Evolutionary conservation across 2,329 filamentous ascomycete genomes (phyloP).

Genomic region (Lachnellula suecica): DNA sequence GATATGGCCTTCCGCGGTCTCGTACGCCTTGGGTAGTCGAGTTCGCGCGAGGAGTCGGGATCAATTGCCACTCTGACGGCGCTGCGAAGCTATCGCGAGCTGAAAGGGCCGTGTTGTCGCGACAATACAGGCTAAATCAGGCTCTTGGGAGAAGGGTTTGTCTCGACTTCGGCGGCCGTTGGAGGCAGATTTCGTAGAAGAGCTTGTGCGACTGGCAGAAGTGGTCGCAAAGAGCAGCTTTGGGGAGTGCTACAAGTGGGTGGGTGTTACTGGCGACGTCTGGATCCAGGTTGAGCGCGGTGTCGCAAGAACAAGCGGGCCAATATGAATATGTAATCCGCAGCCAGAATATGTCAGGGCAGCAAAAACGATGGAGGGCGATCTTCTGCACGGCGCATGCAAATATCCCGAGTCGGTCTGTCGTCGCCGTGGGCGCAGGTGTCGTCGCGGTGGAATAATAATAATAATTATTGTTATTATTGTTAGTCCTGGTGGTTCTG

Average conservation of each 20-base stretch:
- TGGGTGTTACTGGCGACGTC: conserved; percentile 18
- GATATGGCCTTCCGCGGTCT: conserved; percentile 23
- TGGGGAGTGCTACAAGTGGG: conserved; percentile 14
- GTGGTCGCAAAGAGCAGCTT: conserved; percentile 8
- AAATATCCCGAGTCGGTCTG: no score
- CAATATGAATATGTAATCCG: no score
- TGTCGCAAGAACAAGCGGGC: background rate
- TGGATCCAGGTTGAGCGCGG: conserved; percentile 18
- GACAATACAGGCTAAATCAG: conserved; percentile 27
- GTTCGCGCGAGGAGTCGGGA: background rate
- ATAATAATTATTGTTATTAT: no score
- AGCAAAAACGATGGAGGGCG: no score
- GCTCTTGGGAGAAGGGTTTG: conserved; percentile 5
- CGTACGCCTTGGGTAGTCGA: conserved; percentile 9
- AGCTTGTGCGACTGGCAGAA: conserved; percentile 17
- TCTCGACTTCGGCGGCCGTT: background rate
- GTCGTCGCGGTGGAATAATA: no score
- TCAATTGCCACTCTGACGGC: background rate
- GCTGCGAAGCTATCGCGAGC: background rate
- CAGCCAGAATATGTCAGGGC: no score
- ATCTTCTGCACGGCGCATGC: no score
- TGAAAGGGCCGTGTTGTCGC: conserved; percentile 6
- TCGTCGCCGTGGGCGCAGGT: no score
- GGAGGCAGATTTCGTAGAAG: background rate
- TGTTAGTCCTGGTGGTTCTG: no score